Base-by-base conservation (phyloP, 768 basidiomycete genomes). In the Kwoniella europaea region DNA sequence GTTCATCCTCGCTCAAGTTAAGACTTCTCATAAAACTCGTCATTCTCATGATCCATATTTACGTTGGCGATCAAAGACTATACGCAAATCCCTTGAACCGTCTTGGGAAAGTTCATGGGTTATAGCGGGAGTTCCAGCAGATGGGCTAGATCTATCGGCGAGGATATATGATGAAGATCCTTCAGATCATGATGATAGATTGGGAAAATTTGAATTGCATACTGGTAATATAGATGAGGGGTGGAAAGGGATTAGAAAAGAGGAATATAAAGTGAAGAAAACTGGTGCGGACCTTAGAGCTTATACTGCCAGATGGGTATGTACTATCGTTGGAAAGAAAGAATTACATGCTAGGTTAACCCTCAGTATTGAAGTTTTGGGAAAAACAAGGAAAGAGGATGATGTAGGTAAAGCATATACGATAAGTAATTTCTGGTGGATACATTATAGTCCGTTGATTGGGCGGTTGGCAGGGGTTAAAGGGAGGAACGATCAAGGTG, bases 401-500 rank as follows among this genome's bases (percentile, higher is more conserved):
- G 82, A 80, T 46, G 62, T 78, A 18, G 82, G 82, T 2, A 82
- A 85, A 58, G 67, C 84, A 43, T 86, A 85, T 69, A 87, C 86
- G 12, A 65, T 86, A 42, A 86, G 85, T 9, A 84, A 84, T 10
- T 84, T 86, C 83, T 76, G 74, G 84, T 66, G 65, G 65, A 69
- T 65, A 24, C 77, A 87, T 62, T 86, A 85, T 74, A 86, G 85
- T 10, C 86, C 86, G 10, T 77, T 86, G 35, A 84, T 86, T 55
- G 86, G 86, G 1, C 71, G 78, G 18, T 68, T 86, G 57, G 78
- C 84, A 29, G 76, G 80, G 43, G 78, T 76, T 2, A 80, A 76
- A 57, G 71, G 66, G n/a, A 72, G 74, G 22, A 73, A 74, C n/a
- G 61, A 74, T 54, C 67, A 71, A 43, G 81, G 77, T 16, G 75